These are phyloP conservation scores for Trichoderma parareesei DNA, from an alignment of 495 filamentous ascomycete genomes.

Conservation along the genomic window DNA sequence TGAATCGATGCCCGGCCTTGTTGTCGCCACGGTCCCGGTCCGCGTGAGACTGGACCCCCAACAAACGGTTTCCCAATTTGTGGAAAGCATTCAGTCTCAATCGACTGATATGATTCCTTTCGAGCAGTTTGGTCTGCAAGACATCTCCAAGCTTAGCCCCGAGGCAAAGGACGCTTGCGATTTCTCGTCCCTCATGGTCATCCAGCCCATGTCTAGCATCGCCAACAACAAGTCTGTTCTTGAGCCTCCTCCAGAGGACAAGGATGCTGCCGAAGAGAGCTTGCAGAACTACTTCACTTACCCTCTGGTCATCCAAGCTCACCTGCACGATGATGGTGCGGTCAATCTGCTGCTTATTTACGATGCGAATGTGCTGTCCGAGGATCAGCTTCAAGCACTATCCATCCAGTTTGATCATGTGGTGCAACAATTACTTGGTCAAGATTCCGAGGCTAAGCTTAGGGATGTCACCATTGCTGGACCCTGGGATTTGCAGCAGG, in stretches of 20 bases:
- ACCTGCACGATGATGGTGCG: background rate
- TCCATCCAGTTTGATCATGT: slow-evolving; percentile 1
- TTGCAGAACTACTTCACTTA: slow-evolving; percentile 8
- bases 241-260: background rate
- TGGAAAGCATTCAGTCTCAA: slow-evolving; percentile 26
- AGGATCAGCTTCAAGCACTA: background rate
- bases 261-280: background rate
- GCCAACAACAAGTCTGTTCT: background rate
- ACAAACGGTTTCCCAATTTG: slow-evolving; percentile 13
- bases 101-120: slow-evolving; percentile 30
- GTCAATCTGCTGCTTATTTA: background rate
- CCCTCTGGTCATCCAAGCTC: slow-evolving; percentile 6
- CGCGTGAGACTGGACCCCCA: slow-evolving; percentile 23
- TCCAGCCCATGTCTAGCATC: slow-evolving; percentile 21
- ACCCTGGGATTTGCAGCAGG: slow-evolving; percentile 1
- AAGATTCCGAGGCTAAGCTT: background rate
- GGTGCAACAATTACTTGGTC: background rate
- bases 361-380: background rate
- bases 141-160: slow-evolving; percentile 17
- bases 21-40: slow-evolving; percentile 52
- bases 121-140: slow-evolving; percentile 40
- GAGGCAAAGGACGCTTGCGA: slow-evolving; percentile 26
- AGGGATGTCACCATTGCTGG: background rate
- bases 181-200: slow-evolving; percentile 34
- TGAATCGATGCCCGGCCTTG: slow-evolving; percentile 39